A percentile compares a stretch with the other conserved stretches of the same genome.
Evolutionary conservation across 73 alveolate genomes (phyloP).

Genomic region (Uronychia binucleata): DNA sequence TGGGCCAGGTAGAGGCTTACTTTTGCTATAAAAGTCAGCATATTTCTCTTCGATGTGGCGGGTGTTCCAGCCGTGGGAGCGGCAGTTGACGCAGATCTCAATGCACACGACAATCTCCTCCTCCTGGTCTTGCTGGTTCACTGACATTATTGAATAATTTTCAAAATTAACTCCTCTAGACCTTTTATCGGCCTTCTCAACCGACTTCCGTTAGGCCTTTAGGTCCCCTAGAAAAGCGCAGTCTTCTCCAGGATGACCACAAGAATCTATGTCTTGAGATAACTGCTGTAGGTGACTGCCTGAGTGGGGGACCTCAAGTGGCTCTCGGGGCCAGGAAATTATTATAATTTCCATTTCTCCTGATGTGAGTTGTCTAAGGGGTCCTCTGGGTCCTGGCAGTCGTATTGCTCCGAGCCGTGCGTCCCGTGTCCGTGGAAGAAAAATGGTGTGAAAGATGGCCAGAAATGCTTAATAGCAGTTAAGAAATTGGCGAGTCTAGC

Average conservation of each 20-base stretch:
- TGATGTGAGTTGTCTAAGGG: background rate
- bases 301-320: background rate
- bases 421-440: background rate
- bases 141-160: background rate
- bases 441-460: background rate
- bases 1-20: background rate
- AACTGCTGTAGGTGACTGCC: too few relatives aligned
- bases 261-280: too few relatives aligned
- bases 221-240: background rate
- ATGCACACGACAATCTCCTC: conserved; percentile 6
- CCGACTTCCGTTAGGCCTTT: background rate
- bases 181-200: background rate
- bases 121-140: background rate
- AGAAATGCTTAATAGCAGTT: background rate
- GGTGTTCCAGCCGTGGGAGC: conserved; percentile 65
- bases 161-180: background rate
- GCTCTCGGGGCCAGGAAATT: background rate
- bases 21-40: conserved; percentile 30
- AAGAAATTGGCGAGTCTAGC: background rate
- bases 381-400: background rate
- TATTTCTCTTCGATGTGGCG: conserved; percentile 61
- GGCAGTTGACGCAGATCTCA: conserved; percentile 63
- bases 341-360: background rate
- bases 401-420: background rate
- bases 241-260: too few relatives aligned